Evolutionary conservation across 208 protist genomes (phyloP), one percentile per base, ranked within the genome.

Genomic region (Trypanosoma grayi): DNA sequence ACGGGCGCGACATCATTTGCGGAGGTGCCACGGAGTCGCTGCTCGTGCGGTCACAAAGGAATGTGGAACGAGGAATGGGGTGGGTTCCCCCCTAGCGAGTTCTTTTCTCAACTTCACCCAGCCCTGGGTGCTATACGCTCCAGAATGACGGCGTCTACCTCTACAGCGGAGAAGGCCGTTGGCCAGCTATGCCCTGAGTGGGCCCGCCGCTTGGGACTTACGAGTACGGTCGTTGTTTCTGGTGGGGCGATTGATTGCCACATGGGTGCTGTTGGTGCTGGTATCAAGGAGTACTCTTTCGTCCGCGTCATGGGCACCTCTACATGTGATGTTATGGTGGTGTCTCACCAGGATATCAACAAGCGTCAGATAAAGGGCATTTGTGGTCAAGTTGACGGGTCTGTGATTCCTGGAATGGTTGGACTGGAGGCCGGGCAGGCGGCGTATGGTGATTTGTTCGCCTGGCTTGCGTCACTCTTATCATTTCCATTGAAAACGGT

Each of bases 221-320:
- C 51, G 13, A 25, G 50, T 36, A 58, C 0, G 0, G 79, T 86
- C 16, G 72, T 80, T 37, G 70, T 86, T 5, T 72, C 74, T 2
- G 75, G 79, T 39, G 79, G 79, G 27, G 76, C 65, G 20, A 86
- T 82, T 47, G 79, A 86, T 61, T 76, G 72, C 14, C 75, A 80
- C 61, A 61, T 74, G 20, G 79, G 75, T n/a, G 79, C 75, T 22
- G 66, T 86, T 28, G 79, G 79, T 18, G 79, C 75, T 9, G 72
- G 73, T 54, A 78, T 81, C 28, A 71, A 70, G 36, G 63, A 70
- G 13, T 69, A 70, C 64, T 58, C 73, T 16, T 74, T 83, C 53
- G 68, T 79, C 24, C 80, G 80, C 25, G 70, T 87, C 4, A 87
- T 83, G 80, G 76, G 80, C n/a, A 87, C 73, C 6, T 83, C 76